Evolutionary conservation across 345 rosid genomes (phyloP).

Genomic region (Barbarea vulgaris): DNA sequence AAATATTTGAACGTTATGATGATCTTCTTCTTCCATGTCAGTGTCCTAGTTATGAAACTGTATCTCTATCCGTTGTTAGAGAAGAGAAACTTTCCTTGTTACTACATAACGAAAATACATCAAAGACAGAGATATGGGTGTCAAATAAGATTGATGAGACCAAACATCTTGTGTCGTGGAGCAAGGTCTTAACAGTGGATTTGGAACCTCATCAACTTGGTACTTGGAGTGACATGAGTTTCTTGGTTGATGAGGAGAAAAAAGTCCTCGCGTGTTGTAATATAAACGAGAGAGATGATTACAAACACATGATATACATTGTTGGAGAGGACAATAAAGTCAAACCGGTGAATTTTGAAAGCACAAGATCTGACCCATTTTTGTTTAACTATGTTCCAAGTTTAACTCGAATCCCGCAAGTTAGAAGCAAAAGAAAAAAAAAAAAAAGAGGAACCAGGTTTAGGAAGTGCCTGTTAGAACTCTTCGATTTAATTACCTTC

Average conservation of each 20-base stretch:
- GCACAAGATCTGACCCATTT: background rate
- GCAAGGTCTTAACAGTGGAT: background rate
- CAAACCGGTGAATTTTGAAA: background rate
- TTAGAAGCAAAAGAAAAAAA: background rate
- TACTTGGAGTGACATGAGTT: background rate
- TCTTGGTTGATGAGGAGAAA: background rate
- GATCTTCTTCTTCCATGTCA: background rate
- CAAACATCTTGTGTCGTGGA: slow-evolving; percentile 13
- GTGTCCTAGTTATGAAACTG: background rate
- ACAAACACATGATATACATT: no score
- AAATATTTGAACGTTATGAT: background rate
- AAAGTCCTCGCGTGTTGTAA: background rate
- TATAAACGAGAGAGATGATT: no score
- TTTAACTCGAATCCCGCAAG: background rate
- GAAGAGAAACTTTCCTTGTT: background rate
- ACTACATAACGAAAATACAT: background rate
- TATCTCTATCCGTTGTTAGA: background rate
- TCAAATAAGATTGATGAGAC: slow-evolving; percentile 1
- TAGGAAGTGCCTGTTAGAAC: no score
- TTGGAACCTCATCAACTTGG: background rate
- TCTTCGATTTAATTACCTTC: no score
- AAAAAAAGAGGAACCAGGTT: no score
- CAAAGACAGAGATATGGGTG: background rate
- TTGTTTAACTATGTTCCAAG: slow-evolving; percentile 1
- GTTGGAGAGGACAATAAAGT: background rate